Evolutionary conservation across 1,139 yeast species (phyloP).

Genomic region (Suhomyces anneliseae): DNA sequence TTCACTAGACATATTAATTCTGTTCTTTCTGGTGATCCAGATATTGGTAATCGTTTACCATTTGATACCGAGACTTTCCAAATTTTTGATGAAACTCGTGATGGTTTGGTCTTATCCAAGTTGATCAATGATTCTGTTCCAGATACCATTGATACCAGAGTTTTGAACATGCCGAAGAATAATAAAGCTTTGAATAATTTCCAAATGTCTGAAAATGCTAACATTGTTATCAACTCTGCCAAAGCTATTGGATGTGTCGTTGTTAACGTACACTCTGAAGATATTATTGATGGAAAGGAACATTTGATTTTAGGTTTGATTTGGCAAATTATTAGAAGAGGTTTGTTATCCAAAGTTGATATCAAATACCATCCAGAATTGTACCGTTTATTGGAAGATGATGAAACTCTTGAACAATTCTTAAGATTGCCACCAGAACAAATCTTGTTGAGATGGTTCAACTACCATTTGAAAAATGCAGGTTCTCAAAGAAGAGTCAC

Average conservation of each 20-base stretch:
- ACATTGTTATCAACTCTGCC: constrained; percentile 95
- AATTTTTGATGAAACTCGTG: constrained; percentile 94
- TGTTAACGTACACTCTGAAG: constrained; percentile 96
- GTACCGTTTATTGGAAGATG: constrained; percentile 91
- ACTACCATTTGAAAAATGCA: constrained; percentile 94
- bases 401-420: constrained; percentile 95
- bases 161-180: constrained; percentile 76
- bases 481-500: constrained; percentile 81
- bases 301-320: constrained; percentile 92
- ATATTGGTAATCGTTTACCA: constrained; percentile 83
- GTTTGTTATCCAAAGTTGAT: constrained; percentile 89
- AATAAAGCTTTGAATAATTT: constrained; percentile 85
- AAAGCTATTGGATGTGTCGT: constrained; percentile 98
- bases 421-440: constrained; percentile 97
- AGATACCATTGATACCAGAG: constrained; percentile 97
- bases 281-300: constrained; percentile 94
- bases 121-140: constrained; percentile 97
- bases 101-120: constrained; percentile 89
- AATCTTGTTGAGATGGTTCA: constrained; percentile 95
- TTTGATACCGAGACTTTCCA: constrained; percentile 94
- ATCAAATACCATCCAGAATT: constrained; percentile 95
- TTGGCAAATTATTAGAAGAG: constrained; percentile 98
- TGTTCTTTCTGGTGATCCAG: constrained; percentile 86
- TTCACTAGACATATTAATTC: constrained; percentile 94
- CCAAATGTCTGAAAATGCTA: constrained; percentile 95